Evolutionary conservation across 345 rosid genomes (phyloP).

Genomic region (Erucastrum elatum): DNA sequence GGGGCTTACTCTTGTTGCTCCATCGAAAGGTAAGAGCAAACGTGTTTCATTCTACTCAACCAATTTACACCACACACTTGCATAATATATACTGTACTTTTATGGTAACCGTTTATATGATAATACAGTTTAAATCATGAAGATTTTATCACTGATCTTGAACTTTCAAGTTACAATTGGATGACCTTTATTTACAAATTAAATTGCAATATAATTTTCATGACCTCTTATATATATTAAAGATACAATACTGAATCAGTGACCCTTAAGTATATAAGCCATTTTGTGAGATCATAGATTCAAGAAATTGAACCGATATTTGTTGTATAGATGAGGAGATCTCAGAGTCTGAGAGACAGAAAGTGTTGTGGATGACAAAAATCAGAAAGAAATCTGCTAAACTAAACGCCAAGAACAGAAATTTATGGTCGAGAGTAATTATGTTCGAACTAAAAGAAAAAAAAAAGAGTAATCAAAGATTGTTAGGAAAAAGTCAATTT

Average conservation of each 20-base stretch:
- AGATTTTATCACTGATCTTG: constrained; percentile 12
- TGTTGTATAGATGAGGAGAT: constrained; percentile 3
- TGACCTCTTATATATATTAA: neutral
- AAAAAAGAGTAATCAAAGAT: neutral
- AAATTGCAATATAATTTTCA: neutral
- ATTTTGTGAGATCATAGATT: constrained; percentile 1
- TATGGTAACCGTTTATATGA: neutral
- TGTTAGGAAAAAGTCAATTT: neutral
- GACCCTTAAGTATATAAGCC: constrained; percentile 1
- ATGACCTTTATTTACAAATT: neutral
- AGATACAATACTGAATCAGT: neutral
- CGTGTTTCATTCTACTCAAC: neutral
- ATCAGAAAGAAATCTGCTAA: constrained; percentile 12
- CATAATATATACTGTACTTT: neutral
- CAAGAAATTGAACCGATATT: neutral
- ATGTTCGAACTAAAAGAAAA: neutral
- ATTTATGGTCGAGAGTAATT: constrained; percentile 16
- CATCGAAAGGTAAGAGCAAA: constrained; percentile 26
- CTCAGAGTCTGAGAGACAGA: constrained; percentile 28
- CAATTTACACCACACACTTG: neutral
- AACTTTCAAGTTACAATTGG: neutral
- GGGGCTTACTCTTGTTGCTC: constrained; percentile 20
- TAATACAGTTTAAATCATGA: neutral
- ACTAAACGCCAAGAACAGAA: constrained; percentile 28
- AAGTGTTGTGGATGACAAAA: constrained; percentile 12